Conservation (phyloP, 495 filamentous ascomycete genomes). For the Hypoxylon intermedium region DNA sequence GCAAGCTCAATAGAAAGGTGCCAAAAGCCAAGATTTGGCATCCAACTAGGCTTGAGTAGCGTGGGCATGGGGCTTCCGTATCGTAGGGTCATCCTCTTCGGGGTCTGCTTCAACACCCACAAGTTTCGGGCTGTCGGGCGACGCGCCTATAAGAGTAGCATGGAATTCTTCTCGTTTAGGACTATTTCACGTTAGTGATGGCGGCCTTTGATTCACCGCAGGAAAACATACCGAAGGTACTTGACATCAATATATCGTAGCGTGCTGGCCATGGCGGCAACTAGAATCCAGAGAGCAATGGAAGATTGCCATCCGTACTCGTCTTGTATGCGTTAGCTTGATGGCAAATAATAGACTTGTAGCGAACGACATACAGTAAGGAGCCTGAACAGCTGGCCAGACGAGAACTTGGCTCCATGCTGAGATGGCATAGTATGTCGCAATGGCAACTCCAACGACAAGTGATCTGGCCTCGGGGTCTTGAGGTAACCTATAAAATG, state of each 20-base stretch:
- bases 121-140: slow-evolving; percentile 6
- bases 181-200: slow-evolving; percentile 11
- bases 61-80: neutral
- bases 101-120: slow-evolving; percentile 5
- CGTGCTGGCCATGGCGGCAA: slow-evolving; percentile 40
- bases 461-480: slow-evolving; percentile 50
- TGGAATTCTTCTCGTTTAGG: slow-evolving; percentile 26
- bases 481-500: slow-evolving; percentile 38
- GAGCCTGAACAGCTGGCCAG: slow-evolving; percentile 52
- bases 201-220: neutral
- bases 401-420: slow-evolving; percentile 52
- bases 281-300: slow-evolving; percentile 46
- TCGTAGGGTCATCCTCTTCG: slow-evolving; percentile 6
- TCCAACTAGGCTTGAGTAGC: neutral
- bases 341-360: neutral
- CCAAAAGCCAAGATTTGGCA: too few relatives aligned
- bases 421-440: slow-evolving; percentile 48
- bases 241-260: slow-evolving; percentile 39
- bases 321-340: slow-evolving; percentile 30
- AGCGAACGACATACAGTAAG: slow-evolving; percentile 42
- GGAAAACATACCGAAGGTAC: slow-evolving; percentile 34
- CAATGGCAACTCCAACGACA: slow-evolving; percentile 50
- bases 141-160: slow-evolving; percentile 12
- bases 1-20: too few relatives aligned
- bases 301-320: slow-evolving; percentile 50